These are phyloP conservation scores for Thielaviopsis populi DNA, from an alignment of 2,329 filamentous ascomycete genomes.

Conservation along the genomic window DNA sequence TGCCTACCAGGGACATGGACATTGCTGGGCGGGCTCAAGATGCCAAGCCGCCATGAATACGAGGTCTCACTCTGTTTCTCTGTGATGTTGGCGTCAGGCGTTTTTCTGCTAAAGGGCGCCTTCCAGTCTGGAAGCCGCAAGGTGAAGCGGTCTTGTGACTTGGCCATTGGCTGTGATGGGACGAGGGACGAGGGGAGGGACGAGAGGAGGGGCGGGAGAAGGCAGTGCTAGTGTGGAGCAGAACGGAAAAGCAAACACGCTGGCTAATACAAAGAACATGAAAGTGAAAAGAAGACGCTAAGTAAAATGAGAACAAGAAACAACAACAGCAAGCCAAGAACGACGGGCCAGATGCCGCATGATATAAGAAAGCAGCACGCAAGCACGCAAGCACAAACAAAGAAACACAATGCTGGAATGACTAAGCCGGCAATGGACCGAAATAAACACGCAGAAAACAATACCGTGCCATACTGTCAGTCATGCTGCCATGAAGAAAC, in stretches of 20 bases:
- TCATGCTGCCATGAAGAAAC: constrained; percentile 1
- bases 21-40: constrained; percentile 64
- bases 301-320: too few species aligned
- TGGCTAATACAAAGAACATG: too few species aligned
- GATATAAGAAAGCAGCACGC: too few species aligned
- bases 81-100: background rate
- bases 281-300: too few species aligned
- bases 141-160: background rate
- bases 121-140: background rate
- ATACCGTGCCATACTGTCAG: background rate
- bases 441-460: background rate
- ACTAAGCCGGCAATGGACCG: background rate
- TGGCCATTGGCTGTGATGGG: background rate
- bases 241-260: too few species aligned
- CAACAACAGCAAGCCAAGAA: too few species aligned
- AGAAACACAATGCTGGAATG: background rate
- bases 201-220: background rate
- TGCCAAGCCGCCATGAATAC: constrained; percentile 49
- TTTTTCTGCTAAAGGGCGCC: background rate
- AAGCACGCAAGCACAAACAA: background rate
- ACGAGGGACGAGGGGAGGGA: background rate
- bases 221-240: too few species aligned
- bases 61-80: background rate
- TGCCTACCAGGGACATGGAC: constrained; percentile 70
- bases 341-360: too few species aligned